Evolutionary conservation across 2,329 filamentous ascomycete species (phyloP), one percentile per base, ranked within the genome.

Genomic region (Gremmenia infestans): DNA sequence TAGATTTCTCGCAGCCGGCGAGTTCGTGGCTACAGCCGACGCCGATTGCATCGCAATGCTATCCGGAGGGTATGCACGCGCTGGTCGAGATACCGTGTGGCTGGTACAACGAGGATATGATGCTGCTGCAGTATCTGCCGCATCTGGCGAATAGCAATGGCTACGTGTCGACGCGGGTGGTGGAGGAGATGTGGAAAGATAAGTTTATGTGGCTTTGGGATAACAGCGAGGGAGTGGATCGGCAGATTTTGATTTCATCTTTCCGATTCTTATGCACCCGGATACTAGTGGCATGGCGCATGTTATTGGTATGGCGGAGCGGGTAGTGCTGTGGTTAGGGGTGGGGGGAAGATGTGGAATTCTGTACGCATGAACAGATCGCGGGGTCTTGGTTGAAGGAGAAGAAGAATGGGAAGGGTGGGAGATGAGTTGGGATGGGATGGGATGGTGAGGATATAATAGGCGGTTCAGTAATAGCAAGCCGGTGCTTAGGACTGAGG

Each of bases 211-310:
- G 22, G 22, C 22, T 22, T 3, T 22, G 22, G 22, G 72, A 74
- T 51, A 78, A 71, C 55, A 67, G 70, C 40, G 77, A 77, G 59
- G 61, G 72, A 35, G 74, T 76, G 63, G 73, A 75, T 56, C 74
- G 76, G 22, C 22, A 4, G 22, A 22, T 22, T 22, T 22, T 12
- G 68, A 68, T 8, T 78, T 78, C 55, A 67, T 78, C 8, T 78
- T 78, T 57, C 74, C 74, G 1, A 75, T 78, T 40, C 72, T 68
- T 75, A 78, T 64, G 12, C 40, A 43, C 40, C 76, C 76, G 17
- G 73, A 79, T 58, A 74, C 78, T 8, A 73, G 71, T 59, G 76
- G 75, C 5, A 76, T 75, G 67, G 72, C 75, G 25, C 74, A 78
- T 60, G 72, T 76, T 5, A 65, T 77, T 17, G 51, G 75, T 55